These are phyloP conservation scores for Colletotrichum filicis DNA, from an alignment of 2,329 filamentous ascomycete species.

Conservation along the genomic window DNA sequence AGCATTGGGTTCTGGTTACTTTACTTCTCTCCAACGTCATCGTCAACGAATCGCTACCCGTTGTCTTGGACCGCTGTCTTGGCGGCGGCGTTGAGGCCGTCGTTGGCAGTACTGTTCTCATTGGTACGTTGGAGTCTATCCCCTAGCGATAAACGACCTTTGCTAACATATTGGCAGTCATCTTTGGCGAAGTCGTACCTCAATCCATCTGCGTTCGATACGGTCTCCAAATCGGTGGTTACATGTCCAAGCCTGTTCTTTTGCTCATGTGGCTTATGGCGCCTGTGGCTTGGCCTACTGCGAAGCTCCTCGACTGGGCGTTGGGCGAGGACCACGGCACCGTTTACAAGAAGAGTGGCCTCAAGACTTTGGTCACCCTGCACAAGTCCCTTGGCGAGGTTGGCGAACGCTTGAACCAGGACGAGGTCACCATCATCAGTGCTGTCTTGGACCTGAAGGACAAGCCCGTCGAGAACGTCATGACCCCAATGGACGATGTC, in stretches of 20 bases:
- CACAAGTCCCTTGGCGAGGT: conserved; percentile 91
- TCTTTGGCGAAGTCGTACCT: conserved; percentile 96
- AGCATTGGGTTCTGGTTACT: conserved; percentile 98
- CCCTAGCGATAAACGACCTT: not conserved
- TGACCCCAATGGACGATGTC: conserved; percentile 98
- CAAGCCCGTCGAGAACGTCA: conserved; percentile 93
- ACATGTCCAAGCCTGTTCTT: conserved; percentile 89
- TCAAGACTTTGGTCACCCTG: conserved; percentile 95
- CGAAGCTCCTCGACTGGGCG: conserved; percentile 92
- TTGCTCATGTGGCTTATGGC: conserved; percentile 91
- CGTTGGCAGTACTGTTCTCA: conserved; percentile 90
- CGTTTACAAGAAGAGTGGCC: conserved; percentile 95
- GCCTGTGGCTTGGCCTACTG: conserved; percentile 92
- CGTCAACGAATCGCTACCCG: conserved; percentile 95
- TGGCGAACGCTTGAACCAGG: conserved; percentile 90
- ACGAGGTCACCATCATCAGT: conserved; percentile 98
- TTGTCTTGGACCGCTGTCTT: conserved; percentile 92
- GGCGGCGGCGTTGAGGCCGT: conserved; percentile 96
- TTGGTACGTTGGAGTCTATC: conserved; percentile 70
- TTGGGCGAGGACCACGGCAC: conserved; percentile 92
- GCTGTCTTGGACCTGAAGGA: conserved; percentile 96
- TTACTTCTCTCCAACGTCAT: conserved; percentile 95
- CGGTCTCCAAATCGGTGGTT: conserved; percentile 92
- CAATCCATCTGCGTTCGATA: conserved; percentile 97
- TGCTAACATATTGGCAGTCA: conserved; percentile 68